Percentiles rank a stretch among this genome's conserved stretches.
phyloP scores from a whole-genome alignment of 2,329 filamentous ascomycete genomes.

The Colletotrichum eremochloae region DNA sequence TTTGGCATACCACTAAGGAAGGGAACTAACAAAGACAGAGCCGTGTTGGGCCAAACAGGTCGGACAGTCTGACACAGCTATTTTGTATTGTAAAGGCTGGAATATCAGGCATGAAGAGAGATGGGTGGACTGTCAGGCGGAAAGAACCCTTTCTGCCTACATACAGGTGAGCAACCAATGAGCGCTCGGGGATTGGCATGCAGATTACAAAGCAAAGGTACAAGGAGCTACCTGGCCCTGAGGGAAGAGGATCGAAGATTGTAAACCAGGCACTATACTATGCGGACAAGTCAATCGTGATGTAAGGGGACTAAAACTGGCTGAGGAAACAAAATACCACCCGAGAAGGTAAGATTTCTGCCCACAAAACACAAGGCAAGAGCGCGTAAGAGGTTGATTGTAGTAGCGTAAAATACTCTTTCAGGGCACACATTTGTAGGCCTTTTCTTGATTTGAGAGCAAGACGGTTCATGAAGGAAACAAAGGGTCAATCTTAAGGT shows the following conservation, averaged over 20 bases:
- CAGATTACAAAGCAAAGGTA: slow-evolving; percentile 12
- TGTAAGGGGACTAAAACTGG: neutral
- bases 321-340: neutral
- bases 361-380: too few species aligned
- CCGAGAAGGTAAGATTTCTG: neutral
- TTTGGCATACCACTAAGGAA: neutral
- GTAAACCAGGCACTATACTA: neutral
- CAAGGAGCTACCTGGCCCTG: neutral
- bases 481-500: neutral
- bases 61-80: neutral
- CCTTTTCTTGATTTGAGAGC: neutral
- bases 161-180: slow-evolving; percentile 7
- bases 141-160: neutral
- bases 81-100: neutral
- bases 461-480: neutral
- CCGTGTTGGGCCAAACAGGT: neutral
- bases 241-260: neutral
- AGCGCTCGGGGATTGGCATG: neutral
- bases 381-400: neutral
- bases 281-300: neutral
- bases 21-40: neutral
- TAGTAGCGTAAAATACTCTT: neutral
- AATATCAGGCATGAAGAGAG: neutral
- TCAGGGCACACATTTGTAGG: too few species aligned
- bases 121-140: neutral